These are phyloP conservation scores for Rhypophila decipiens DNA, from an alignment of 495 filamentous ascomycete genomes.

Conservation along the genomic window DNA sequence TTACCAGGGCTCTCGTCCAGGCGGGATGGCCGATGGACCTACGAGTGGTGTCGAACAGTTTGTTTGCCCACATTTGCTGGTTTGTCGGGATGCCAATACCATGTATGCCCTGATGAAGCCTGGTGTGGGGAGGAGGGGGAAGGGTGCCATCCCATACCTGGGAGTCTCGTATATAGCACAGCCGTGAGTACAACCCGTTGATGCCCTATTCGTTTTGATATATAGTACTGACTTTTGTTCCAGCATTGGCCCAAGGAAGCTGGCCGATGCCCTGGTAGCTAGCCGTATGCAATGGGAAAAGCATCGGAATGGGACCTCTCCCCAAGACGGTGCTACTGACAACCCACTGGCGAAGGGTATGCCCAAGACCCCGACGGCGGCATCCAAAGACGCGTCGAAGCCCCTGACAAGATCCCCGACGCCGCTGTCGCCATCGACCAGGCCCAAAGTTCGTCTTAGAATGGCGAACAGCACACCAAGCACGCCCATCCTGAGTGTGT, in stretches of 20 bases:
- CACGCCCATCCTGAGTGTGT: too few relatives aligned
- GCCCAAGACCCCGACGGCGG: too few relatives aligned
- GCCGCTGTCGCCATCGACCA: too few relatives aligned
- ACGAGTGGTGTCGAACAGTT: neutral
- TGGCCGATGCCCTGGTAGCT: constrained; percentile 45
- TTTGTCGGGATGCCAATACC: constrained; percentile 7
- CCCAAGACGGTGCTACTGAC: too few relatives aligned
- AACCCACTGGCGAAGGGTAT: too few relatives aligned
- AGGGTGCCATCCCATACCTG: constrained; percentile 15
- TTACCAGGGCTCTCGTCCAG: too few relatives aligned
- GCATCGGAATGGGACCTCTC: neutral
- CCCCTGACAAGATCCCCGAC: too few relatives aligned
- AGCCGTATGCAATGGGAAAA: neutral
- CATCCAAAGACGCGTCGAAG: too few relatives aligned
- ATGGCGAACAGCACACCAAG: too few relatives aligned
- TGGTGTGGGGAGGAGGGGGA: constrained; percentile 9
- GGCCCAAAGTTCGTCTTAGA: too few relatives aligned
- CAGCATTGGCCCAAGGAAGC: constrained; percentile 54
- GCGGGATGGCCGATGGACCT: too few relatives aligned
- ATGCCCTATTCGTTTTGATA: constrained; percentile 3
- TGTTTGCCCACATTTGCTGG: constrained; percentile 5
- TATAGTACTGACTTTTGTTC: constrained; percentile 2
- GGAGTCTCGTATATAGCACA: constrained; percentile 23
- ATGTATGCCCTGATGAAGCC: constrained; percentile 17
- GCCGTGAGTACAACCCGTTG: constrained; percentile 22